Percentiles rank a stretch among this genome's conserved stretches.
These are phyloP conservation scores for Coemansia sp. DNA, from an alignment of 192 early-diverging fungal genomes.

Conservation along the genomic window DNA sequence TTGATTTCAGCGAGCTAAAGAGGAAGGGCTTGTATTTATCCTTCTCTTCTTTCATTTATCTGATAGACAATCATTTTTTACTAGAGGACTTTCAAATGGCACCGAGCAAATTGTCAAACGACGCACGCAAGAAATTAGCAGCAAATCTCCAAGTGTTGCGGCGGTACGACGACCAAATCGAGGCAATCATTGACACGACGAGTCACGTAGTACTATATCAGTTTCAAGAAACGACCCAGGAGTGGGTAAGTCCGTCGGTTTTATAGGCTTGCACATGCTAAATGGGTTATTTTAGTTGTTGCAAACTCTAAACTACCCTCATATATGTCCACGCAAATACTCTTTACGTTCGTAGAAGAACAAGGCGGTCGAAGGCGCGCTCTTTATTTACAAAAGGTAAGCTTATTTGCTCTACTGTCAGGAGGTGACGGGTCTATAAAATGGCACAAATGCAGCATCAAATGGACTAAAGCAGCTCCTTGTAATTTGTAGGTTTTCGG, in stretches of 20 bases:
- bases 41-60: background rate
- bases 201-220: conserved; percentile 90
- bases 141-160: conserved; percentile 82
- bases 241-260: conserved; percentile 73
- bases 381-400: conserved; percentile 85
- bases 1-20: background rate
- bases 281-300: background rate
- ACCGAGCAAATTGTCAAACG: conserved; percentile 42
- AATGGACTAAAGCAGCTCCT: background rate
- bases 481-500: conserved; percentile 16
- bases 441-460: background rate
- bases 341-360: conserved; percentile 66
- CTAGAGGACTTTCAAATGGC: conserved; percentile 23
- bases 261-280: background rate
- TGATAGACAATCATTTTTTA: background rate
- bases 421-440: background rate
- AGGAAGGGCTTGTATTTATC: background rate
- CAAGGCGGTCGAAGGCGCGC: conserved; percentile 86
- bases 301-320: background rate
- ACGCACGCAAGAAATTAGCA: conserved; percentile 53
- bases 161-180: conserved; percentile 78
- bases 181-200: conserved; percentile 80
- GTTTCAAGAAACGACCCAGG: conserved; percentile 67
- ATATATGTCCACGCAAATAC: background rate
- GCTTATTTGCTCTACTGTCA: background rate